Percentiles rank a stretch among this genome's conserved stretches.
Conservation (phyloP, 2,329 filamentous ascomycete genomes). For the Uncinocarpus reesii region DNA sequence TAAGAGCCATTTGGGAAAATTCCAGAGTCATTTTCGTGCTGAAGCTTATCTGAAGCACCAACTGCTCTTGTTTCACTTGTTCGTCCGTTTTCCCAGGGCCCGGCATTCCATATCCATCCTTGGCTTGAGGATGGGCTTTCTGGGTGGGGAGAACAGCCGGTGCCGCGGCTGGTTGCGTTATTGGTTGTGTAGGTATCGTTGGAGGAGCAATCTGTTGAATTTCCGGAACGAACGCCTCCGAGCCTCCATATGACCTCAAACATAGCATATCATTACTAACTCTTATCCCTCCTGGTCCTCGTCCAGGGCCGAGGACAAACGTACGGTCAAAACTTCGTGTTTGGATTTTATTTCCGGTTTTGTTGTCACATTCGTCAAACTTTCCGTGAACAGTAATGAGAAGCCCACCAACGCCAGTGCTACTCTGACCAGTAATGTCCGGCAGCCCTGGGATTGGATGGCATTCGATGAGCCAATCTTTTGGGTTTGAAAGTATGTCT, state of each 20-base stretch:
- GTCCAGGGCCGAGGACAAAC: conserved; percentile 67
- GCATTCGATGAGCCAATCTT: conserved; percentile 76
- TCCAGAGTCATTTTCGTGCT: conserved; percentile 70
- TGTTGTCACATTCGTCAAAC: conserved; percentile 61
- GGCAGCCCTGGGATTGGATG: conserved; percentile 60
- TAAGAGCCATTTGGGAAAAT: conserved; percentile 71
- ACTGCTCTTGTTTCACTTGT: conserved; percentile 56
- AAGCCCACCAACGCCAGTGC: conserved; percentile 63
- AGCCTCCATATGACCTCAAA: conserved; percentile 56
- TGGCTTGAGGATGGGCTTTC: conserved; percentile 23
- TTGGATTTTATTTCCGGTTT: conserved; percentile 48
- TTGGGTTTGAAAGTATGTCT: conserved; percentile 53
- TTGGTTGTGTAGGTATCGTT: conserved; percentile 31
- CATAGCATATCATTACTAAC: conserved; percentile 72
- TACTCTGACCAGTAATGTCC: conserved; percentile 55
- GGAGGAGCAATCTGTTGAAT: conserved; percentile 17
- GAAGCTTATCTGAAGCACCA: conserved; percentile 59
- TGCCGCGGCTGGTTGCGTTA: conserved; percentile 11
- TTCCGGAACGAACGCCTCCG: conserved; percentile 43
- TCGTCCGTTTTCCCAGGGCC: conserved; percentile 37
- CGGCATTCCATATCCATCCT: conserved; percentile 33
- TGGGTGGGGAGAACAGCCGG: conserved; percentile 17
- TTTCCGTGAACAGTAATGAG: conserved; percentile 72
- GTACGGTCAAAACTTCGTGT: conserved; percentile 69
- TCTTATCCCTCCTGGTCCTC: conserved; percentile 54